Conservation (phyloP, 106 monocot species). For the Dioscorea dumetorum region DNA sequence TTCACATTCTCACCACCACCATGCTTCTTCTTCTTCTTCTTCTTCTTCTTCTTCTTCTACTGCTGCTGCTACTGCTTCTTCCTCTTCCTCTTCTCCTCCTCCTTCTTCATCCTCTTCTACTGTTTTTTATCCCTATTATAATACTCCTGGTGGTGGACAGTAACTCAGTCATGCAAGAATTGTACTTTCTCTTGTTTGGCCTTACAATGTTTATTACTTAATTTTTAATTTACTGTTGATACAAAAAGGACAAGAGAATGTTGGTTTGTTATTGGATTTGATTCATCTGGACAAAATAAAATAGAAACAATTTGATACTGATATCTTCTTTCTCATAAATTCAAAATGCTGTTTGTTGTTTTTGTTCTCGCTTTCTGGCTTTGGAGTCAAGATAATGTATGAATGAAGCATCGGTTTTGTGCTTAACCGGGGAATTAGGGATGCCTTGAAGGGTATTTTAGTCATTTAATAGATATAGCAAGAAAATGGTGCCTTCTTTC, state of each 20-base stretch:
- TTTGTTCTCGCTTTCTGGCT: too few relatives aligned
- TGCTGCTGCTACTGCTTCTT: neutral
- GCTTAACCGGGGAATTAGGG: too few relatives aligned
- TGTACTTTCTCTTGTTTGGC: too few relatives aligned
- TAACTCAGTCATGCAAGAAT: neutral
- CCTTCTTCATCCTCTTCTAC: neutral
- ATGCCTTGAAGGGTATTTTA: neutral
- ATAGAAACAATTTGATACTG: neutral
- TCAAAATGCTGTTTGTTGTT: too few relatives aligned
- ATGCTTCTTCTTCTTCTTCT: neutral
- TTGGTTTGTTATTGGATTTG: too few relatives aligned
- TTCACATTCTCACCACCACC: too few relatives aligned
- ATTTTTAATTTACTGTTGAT: neutral
- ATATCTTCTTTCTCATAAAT: too few relatives aligned
- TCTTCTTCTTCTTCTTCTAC: neutral
- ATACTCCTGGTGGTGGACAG: neutral
- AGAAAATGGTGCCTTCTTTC: slow-evolving; percentile 7
- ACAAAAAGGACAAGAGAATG: too few relatives aligned
- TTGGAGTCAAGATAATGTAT: too few relatives aligned
- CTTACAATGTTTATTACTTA: too few relatives aligned
- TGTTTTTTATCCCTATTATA: neutral
- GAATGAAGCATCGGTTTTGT: too few relatives aligned
- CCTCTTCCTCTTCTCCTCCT: neutral
- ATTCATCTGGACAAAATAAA: neutral
- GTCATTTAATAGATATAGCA: slow-evolving; percentile 31